phyloP scores from a whole-genome alignment of 441 rosid species.

The Breynia disticha region DNA sequence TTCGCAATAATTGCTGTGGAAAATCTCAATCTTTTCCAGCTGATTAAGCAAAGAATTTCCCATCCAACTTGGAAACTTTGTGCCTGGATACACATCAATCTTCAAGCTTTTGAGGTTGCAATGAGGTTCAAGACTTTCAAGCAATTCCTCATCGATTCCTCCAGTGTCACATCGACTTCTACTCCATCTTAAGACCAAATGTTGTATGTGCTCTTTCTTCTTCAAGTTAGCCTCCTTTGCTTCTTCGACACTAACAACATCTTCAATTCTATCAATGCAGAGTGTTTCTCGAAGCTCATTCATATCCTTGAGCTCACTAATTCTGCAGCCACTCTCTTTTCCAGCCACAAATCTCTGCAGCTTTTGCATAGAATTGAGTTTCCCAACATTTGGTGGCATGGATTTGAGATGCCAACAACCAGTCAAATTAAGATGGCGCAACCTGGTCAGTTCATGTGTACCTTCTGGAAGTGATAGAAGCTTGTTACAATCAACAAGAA shows the following conservation, averaged over 20 bases:
- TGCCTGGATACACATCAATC: conserved; percentile 17
- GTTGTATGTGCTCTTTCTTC: conserved; percentile 15
- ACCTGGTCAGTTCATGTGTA: conserved; percentile 18
- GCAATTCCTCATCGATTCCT: conserved; percentile 9
- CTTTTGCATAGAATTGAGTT: conserved; percentile 15
- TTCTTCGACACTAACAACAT: conserved; percentile 9
- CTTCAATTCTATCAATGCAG: conserved; percentile 19
- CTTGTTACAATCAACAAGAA: conserved; percentile 17
- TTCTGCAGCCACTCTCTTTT: conserved; percentile 12
- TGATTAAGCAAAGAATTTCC: conserved; percentile 14
- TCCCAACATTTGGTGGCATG: conserved; percentile 22
- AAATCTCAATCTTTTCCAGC: conserved; percentile 11
- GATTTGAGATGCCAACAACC: conserved; percentile 13
- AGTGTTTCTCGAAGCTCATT: conserved; percentile 21
- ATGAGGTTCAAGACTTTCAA: conserved; percentile 15
- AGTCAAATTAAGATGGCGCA: conserved; percentile 16
- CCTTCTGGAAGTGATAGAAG: conserved; percentile 15
- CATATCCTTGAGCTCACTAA: conserved; percentile 21
- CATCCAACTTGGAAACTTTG: conserved; percentile 20
- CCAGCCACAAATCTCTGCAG: conserved; percentile 21
- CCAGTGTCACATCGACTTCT: conserved; percentile 8
- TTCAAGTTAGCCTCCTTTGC: conserved; percentile 23
- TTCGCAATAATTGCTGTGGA: not conserved
- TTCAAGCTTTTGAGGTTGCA: conserved; percentile 12
- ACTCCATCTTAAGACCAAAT: conserved; percentile 24